Evolutionary conservation across 2,329 filamentous ascomycete species (phyloP), one percentile per base, ranked within the genome.

Genomic region (Pestalotiopsis sp.): DNA sequence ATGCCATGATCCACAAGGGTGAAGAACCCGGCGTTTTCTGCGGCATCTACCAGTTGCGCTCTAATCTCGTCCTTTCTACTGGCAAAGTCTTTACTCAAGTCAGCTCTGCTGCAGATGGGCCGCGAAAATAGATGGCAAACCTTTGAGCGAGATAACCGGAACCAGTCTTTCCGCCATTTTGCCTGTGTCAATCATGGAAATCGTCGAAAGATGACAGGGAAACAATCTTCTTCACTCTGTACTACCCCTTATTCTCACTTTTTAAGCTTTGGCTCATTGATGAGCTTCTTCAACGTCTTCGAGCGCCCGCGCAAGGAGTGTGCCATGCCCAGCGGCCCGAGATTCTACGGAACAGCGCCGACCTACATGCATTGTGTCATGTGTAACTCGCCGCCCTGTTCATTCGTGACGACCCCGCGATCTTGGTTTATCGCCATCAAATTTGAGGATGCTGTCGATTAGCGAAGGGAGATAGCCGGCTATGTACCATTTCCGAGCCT

Each of bases 101-200:
- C 61, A 39, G 38, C 31, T 4, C 38, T 6, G 9, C 7, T 61
- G 13, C 25, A 17, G 13, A 61, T n/a, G 9, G 13, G 31, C 27
- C 11, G 12, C 4, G 36, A 39, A 12, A 17, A 39, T 38, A 17
- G 27, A 4, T 41, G 17, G 11, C 14, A 63, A 5, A 63, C 61
- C 61, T 63, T 39, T 63, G 27, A 63, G 61, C 20, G 61, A 63
- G 38, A 63, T 63, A 6, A 63, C 11, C 7, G 61, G 61, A 12
- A 63, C 61, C 5, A 63, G 4, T 45, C 38, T 63, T 39, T 63
- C 61, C 14, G 36, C 61, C 61, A 63, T 63, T 38, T 62, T 39
- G 14, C 11, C 13, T 38, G 57, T 11, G 23, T 11, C 17, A 57
- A 20, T 62, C 38, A 62, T 38, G 4, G 20, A 25, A 58, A 25